phyloP scores from a whole-genome alignment of 2,329 filamentous ascomycete species.

The Fusarium torulosum region DNA sequence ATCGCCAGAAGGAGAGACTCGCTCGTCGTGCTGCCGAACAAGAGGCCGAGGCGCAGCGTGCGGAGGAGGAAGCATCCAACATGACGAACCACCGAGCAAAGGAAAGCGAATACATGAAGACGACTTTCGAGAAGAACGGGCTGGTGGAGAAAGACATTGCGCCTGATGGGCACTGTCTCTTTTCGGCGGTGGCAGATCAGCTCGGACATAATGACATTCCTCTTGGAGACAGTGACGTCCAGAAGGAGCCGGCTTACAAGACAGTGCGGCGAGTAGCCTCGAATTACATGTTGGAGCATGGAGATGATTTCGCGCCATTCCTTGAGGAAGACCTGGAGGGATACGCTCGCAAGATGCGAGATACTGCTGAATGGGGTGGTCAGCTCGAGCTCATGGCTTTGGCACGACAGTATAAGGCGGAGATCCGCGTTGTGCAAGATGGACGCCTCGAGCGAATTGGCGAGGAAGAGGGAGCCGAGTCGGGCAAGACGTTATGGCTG shows the following conservation, averaged over 20 bases:
- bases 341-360: conserved; percentile 81
- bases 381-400: conserved; percentile 90
- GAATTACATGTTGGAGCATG: conserved; percentile 78
- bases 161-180: conserved; percentile 95
- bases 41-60: conserved; percentile 74
- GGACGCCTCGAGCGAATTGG: conserved; percentile 82
- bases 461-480: conserved; percentile 59
- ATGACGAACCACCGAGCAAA: conserved; percentile 79
- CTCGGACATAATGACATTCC: conserved; percentile 67
- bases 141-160: conserved; percentile 83
- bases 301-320: conserved; percentile 87
- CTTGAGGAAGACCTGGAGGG: conserved; percentile 81
- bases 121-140: conserved; percentile 71
- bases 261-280: conserved; percentile 78
- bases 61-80: conserved; percentile 78
- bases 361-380: conserved; percentile 96
- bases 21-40: conserved; percentile 90
- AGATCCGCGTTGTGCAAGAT: conserved; percentile 88
- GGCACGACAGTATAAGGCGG: conserved; percentile 81
- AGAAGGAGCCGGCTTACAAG: conserved; percentile 67
- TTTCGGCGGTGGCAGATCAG: conserved; percentile 91
- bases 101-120: conserved; percentile 78
- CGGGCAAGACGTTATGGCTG: conserved; percentile 78
- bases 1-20: conserved; percentile 90
- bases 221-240: conserved; percentile 47